Percentiles rank a stretch among this genome's conserved stretches.
Conservation (phyloP, 1,284 basidiomycete genomes). For the Ceratobasidium papillatum region DNA sequence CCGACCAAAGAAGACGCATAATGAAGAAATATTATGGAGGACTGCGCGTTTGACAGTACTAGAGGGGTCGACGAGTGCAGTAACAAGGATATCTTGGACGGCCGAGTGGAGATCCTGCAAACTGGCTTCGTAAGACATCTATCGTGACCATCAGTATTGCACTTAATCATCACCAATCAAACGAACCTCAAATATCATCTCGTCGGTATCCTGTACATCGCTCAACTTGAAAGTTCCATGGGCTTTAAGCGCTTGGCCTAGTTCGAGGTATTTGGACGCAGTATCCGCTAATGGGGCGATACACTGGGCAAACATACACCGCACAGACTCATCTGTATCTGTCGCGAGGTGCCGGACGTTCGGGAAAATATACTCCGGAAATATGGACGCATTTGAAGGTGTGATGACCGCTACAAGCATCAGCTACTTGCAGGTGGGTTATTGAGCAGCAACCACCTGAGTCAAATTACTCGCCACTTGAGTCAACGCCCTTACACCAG, state of each 20-base stretch:
- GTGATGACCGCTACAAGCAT: constrained; percentile 88
- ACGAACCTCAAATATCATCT: constrained; percentile 74
- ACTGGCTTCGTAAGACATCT: constrained; percentile 89
- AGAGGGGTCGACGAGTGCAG: constrained; percentile 64
- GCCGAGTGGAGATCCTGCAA: constrained; percentile 85
- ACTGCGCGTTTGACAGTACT: constrained; percentile 63
- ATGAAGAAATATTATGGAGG: constrained; percentile 79
- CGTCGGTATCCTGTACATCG: constrained; percentile 77
- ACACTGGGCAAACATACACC: constrained; percentile 88
- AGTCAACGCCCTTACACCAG: constrained; percentile 81
- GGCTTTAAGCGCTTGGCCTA: constrained; percentile 88
- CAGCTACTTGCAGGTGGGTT: constrained; percentile 62
- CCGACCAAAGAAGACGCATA: constrained; percentile 93
- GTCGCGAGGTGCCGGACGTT: constrained; percentile 83
- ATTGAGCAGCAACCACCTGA: not conserved
- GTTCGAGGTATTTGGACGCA: constrained; percentile 86
- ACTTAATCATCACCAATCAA: constrained; percentile 1
- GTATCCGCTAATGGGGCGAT: constrained; percentile 86
- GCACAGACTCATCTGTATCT: constrained; percentile 88
- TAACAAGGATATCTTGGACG: constrained; percentile 88
- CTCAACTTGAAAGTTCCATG: constrained; percentile 77
- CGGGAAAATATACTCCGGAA: constrained; percentile 95
- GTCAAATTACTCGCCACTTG: constrained; percentile 72
- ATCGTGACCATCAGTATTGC: not conserved
- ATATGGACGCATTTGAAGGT: constrained; percentile 85